These are phyloP conservation scores for Friedmanniomyces endolithicus DNA, from an alignment of 495 filamentous ascomycete species.

Conservation along the genomic window DNA sequence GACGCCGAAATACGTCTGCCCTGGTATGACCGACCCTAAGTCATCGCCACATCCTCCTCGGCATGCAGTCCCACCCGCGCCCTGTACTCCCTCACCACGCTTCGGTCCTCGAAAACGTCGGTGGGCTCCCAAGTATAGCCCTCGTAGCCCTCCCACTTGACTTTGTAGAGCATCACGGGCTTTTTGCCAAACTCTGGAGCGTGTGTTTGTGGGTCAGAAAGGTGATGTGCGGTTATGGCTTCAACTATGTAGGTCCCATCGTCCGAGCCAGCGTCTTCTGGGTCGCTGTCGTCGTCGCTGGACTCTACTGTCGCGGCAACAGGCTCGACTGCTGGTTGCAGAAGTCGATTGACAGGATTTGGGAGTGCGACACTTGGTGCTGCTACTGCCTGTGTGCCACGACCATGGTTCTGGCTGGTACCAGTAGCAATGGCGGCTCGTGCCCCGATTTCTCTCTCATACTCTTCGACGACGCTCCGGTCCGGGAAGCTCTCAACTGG, in stretches of 20 bases:
- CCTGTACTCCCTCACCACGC: slow-evolving; percentile 6
- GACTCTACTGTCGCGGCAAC: neutral
- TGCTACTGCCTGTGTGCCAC: neutral
- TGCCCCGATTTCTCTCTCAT: neutral
- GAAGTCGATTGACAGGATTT: neutral
- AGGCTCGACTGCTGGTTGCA: neutral
- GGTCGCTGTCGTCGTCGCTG: neutral
- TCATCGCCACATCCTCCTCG: slow-evolving; percentile 1
- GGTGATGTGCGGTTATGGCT: slow-evolving; percentile 6
- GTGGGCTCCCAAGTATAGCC: slow-evolving; percentile 15
- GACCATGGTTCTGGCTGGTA: no score
- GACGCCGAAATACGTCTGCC: neutral
- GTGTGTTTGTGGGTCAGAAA: slow-evolving; percentile 14
- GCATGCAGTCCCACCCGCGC: slow-evolving; percentile 1
- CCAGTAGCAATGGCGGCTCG: no score
- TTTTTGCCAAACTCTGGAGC: slow-evolving; percentile 5
- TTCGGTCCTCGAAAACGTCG: slow-evolving; percentile 5
- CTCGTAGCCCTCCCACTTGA: slow-evolving; percentile 17
- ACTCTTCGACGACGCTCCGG: slow-evolving; percentile 6
- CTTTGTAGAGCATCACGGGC: slow-evolving; percentile 18
- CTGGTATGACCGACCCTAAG: neutral
- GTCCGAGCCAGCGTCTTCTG: neutral
- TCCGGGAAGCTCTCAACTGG: slow-evolving; percentile 10
- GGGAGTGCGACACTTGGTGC: neutral
- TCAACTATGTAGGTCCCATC: slow-evolving; percentile 6